These are phyloP conservation scores for Rhipidocladum racemiflorum DNA, from an alignment of 176 grass and related monocot genomes.

Conservation along the genomic window DNA sequence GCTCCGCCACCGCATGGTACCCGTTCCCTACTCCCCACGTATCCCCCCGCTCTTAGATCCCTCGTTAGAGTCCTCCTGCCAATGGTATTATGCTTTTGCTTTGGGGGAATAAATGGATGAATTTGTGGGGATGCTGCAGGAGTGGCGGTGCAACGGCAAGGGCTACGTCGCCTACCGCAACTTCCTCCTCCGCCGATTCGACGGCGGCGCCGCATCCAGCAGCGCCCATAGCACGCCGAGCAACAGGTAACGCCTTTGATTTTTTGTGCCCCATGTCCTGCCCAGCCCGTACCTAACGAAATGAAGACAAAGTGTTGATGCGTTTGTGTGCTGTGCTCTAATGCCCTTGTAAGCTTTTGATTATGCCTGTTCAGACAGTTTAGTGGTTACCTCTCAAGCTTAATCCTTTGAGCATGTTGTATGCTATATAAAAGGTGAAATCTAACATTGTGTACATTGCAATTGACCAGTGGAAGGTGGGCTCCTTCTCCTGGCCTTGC, in stretches of 20 bases:
- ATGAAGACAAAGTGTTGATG: slow-evolving; percentile 10
- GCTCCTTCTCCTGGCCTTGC: slow-evolving; percentile 41
- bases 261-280: not conserved
- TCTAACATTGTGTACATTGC: slow-evolving; percentile 24
- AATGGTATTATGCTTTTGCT: not conserved
- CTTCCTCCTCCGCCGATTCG: slow-evolving; percentile 62
- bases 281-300: not conserved
- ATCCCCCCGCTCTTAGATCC: not conserved
- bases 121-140: slow-evolving; percentile 42
- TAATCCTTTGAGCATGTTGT: slow-evolving; percentile 12
- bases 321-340: not conserved
- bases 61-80: not conserved
- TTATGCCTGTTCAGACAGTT: not conserved
- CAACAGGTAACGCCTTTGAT: slow-evolving; percentile 56
- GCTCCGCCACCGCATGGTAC: slow-evolving; percentile 62
- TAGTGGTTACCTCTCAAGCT: not conserved
- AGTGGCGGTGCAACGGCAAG: slow-evolving; percentile 90
- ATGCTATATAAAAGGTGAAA: not conserved
- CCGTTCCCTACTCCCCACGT: not conserved
- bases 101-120: not conserved
- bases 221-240: slow-evolving; percentile 77
- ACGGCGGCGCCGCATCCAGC: slow-evolving; percentile 33
- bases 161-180: slow-evolving; percentile 74
- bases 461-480: slow-evolving; percentile 64
- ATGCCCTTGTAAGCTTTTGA: not conserved